Conservation (phyloP, 192 early-diverging fungal genomes). For the Chytriomyces confervae region DNA sequence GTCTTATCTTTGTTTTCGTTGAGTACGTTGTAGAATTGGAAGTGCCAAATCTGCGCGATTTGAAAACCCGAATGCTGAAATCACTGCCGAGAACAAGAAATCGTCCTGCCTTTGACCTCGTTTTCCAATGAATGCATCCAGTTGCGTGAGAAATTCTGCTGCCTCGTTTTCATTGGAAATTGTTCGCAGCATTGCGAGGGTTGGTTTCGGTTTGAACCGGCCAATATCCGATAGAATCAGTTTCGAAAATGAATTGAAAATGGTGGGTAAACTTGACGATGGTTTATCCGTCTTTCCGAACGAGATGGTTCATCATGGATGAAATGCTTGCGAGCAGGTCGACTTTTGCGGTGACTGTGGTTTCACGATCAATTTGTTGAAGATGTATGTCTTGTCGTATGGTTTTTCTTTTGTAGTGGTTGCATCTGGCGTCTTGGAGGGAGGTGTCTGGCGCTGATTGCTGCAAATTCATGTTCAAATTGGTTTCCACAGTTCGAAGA, state of each 20-base stretch:
- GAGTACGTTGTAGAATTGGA: not conserved
- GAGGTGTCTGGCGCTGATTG: not conserved
- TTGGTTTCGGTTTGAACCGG: not conserved
- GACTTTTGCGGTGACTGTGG: not conserved
- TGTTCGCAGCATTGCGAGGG: not conserved
- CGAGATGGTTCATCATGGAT: not conserved
- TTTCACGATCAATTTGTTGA: not conserved
- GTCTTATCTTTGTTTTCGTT: not conserved
- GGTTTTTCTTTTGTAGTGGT: not conserved
- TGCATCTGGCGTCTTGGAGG: not conserved
- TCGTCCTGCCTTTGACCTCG: not conserved
- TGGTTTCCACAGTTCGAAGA: not conserved
- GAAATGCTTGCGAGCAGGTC: not conserved
- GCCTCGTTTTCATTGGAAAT: not conserved
- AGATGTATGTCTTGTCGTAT: not conserved
- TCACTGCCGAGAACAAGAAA: not conserved
- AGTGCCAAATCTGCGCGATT: not conserved
- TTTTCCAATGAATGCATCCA: not conserved
- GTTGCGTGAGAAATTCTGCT: not conserved
- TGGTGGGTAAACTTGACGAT: not conserved
- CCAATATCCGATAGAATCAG: not conserved
- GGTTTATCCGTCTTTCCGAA: not conserved
- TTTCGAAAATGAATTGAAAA: not conserved
- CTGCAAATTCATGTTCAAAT: not conserved
- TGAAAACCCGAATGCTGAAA: not conserved